Percentiles rank a stretch among this genome's conserved stretches.
These are phyloP conservation scores for Balamuthia mandrillaris DNA, from an alignment of 208 protist species.

Conservation along the genomic window DNA sequence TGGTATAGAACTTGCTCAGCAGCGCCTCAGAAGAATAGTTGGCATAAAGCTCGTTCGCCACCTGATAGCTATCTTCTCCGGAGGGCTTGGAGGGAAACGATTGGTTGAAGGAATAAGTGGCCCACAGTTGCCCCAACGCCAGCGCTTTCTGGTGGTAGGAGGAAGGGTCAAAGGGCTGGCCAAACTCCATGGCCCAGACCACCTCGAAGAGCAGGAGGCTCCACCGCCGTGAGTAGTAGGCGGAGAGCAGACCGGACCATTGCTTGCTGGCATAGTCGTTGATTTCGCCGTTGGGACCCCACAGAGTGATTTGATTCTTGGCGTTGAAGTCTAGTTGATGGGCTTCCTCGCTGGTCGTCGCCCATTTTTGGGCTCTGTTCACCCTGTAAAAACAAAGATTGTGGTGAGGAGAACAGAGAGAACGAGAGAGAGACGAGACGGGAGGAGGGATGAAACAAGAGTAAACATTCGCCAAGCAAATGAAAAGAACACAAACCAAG, in stretches of 20 bases:
- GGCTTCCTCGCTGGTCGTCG: not conserved
- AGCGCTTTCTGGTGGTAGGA: not conserved
- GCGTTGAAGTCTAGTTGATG: constrained; percentile 59
- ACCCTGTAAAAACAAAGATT: not conserved
- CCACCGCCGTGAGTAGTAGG: constrained; percentile 45
- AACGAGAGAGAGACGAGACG: too few relatives aligned
- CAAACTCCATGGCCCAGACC: not conserved
- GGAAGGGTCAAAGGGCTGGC: not conserved
- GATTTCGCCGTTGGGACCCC: constrained; percentile 59
- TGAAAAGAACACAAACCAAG: not conserved
- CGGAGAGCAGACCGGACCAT: constrained; percentile 56
- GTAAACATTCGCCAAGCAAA: too few relatives aligned
- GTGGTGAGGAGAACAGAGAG: not conserved
- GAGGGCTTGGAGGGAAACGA: too few relatives aligned
- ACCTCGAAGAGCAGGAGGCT: constrained; percentile 9
- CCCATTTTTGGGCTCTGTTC: constrained; percentile 26
- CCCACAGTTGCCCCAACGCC: not conserved
- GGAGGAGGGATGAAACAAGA: too few relatives aligned
- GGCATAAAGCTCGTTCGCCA: too few relatives aligned
- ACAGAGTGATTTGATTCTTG: constrained; percentile 68
- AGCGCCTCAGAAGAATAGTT: too few relatives aligned
- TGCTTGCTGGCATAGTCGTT: constrained; percentile 62
- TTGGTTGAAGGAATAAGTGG: too few relatives aligned
- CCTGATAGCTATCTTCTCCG: too few relatives aligned
- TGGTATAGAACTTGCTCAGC: too few relatives aligned